Base-by-base conservation (phyloP, 345 rosid species). In the Pistacia integerrima region DNA sequence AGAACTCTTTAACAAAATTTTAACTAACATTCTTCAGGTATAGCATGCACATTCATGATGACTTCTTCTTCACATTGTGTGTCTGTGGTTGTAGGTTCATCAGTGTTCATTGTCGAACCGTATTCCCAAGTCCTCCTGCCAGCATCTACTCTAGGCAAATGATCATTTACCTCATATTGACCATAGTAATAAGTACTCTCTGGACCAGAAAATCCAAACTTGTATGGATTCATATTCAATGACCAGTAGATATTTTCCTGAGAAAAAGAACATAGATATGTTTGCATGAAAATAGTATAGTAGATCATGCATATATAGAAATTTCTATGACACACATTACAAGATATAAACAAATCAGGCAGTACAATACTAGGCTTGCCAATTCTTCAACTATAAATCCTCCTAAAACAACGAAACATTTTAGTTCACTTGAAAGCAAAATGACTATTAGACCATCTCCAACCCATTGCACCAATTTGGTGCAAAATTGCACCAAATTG, bases 201-300 rank as follows among this genome's bases (percentile, higher is more conserved):
- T 13, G 77, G 82, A 76, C 82, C 87, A 78, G 90, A 85, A 81
- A 78, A 74, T 68, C 88, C 94, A 85, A 81, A 86, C 81, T 86
- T 87, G 81, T 87, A 86, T 62, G 90, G 82, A 79, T 85, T 85
- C 90, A 86, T 77, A 61, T 78, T 86, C 87, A 82, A 79, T 3
- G 88, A 75, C 92, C 89, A 85, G 75, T 84, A 86, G 25, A 77
- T 69, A 74, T 83, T 85, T 79, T 87, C 90, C 91, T 90, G 81
- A 62, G 17, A 62, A 33, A 48, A 69, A 59, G 13, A 52, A 66
- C 67, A 52, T 13, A 18, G 18, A 49, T 62, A 18, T 16, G 12
- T 18, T 61, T 11, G 30, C 16, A 25, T 61, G 51, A 51, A 73
- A 49, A 36, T 48, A 48, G 4, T 61, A 14, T 60, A 20, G 48